These are phyloP conservation scores for Cercospora berteroae DNA, from an alignment of 2,329 filamentous ascomycete genomes.

Conservation along the genomic window DNA sequence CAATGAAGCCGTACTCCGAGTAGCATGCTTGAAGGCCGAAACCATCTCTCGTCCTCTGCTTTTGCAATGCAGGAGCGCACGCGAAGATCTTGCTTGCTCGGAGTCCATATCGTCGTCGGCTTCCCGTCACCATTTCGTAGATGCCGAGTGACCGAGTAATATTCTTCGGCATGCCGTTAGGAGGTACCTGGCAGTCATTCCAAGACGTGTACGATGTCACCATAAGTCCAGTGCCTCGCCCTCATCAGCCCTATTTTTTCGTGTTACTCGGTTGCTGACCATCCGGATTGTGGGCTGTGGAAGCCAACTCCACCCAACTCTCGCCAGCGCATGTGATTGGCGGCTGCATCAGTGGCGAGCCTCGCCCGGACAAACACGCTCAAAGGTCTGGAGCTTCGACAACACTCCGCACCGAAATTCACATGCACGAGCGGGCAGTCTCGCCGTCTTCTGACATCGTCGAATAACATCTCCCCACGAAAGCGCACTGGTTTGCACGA, in stretches of 20 bases:
- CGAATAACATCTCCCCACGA: neutral
- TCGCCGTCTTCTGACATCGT: neutral
- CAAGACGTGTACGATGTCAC: neutral
- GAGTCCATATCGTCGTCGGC: neutral
- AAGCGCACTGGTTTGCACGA: neutral
- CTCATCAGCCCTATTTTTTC: neutral
- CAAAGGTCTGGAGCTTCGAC: neutral
- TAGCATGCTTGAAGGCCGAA: neutral
- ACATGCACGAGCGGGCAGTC: neutral
- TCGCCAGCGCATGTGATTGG: conserved; percentile 1
- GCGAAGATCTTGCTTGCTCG: neutral
- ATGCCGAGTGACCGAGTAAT: neutral
- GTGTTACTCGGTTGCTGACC: neutral
- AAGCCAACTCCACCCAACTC: conserved; percentile 4
- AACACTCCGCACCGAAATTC: conserved; percentile 8
- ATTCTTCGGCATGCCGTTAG: neutral
- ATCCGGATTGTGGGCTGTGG: neutral
- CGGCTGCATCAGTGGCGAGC: conserved; percentile 1
- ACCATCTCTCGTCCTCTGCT: neutral
- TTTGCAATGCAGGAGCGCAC: neutral
- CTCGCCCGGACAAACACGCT: conserved; percentile 4
- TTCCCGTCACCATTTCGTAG: neutral
- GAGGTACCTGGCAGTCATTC: neutral
- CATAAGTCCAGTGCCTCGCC: neutral
- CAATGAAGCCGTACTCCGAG: neutral